Evolutionary conservation across 164 flowering plant genomes (phyloP).

Genomic region (Echeveria elegans): DNA sequence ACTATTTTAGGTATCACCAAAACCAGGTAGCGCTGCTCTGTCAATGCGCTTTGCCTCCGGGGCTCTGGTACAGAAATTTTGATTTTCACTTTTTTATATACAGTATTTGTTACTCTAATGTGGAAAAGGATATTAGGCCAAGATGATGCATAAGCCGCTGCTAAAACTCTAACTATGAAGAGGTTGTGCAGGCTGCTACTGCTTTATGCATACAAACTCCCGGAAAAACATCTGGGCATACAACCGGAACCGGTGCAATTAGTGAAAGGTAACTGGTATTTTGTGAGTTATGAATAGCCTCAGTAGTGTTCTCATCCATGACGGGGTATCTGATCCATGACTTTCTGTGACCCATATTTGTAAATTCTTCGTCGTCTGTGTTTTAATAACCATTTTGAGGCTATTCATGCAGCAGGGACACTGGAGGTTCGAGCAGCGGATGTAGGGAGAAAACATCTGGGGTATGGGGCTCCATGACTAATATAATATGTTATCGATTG

Average conservation of each 20-base stretch:
- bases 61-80: conserved; percentile 13
- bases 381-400: neutral
- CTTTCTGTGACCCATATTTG: no score
- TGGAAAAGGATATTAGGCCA: neutral
- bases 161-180: neutral
- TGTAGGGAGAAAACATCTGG: conserved; percentile 56
- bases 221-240: conserved; percentile 50
- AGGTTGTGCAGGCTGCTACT: conserved; percentile 5
- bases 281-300: no score
- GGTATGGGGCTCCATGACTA: conserved; percentile 21
- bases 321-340: no score
- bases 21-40: conserved; percentile 35
- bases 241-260: conserved; percentile 32
- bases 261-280: conserved; percentile 24
- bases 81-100: neutral
- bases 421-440: conserved; percentile 67
- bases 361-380: no score
- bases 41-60: conserved; percentile 37
- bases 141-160: neutral
- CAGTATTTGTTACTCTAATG: neutral
- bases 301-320: no score
- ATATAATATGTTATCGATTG: neutral
- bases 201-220: conserved; percentile 48
- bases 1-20: conserved; percentile 34
- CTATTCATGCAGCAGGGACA: conserved; percentile 31